phyloP scores from a whole-genome alignment of 1,139 yeast species.

The Debaryomyces sp. region DNA sequence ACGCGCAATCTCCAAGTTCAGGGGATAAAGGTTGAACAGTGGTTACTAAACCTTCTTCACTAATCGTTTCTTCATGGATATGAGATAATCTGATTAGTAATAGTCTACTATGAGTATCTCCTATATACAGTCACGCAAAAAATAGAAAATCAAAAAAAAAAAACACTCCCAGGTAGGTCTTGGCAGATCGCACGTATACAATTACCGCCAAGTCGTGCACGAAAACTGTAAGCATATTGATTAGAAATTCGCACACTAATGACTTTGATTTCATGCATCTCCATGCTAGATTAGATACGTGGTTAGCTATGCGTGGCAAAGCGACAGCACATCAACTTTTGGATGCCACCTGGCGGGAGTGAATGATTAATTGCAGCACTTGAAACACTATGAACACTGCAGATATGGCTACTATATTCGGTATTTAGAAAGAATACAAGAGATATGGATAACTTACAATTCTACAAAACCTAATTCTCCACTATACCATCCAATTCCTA shows the following conservation, averaged over 20 bases:
- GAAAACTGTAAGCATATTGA: not conserved
- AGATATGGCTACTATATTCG: not conserved
- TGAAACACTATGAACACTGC: not conserved
- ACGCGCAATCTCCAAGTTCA: too few species aligned
- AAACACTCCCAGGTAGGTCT: too few species aligned
- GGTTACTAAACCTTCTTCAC: too few species aligned
- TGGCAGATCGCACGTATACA: too few species aligned
- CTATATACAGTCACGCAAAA: too few species aligned
- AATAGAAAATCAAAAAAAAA: too few species aligned
- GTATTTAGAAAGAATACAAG: not conserved
- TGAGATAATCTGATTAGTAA: too few species aligned
- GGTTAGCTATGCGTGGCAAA: too few species aligned
- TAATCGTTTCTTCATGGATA: too few species aligned
- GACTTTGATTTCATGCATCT: not conserved
- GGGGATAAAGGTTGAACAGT: too few species aligned
- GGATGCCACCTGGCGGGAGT: not conserved
- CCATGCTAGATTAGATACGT: not conserved
- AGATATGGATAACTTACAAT: not conserved
- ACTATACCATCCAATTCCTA: not conserved
- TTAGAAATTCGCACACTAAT: not conserved
- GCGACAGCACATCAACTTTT: not conserved
- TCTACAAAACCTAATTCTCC: not conserved
- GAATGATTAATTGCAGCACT: not conserved
- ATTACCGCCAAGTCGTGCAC: not conserved
- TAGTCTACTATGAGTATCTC: too few species aligned